A percentile compares a stretch with the other conserved stretches of the same genome.
Evolutionary conservation across 345 rosid species (phyloP).

Genomic region (Carallia brachiata): DNA sequence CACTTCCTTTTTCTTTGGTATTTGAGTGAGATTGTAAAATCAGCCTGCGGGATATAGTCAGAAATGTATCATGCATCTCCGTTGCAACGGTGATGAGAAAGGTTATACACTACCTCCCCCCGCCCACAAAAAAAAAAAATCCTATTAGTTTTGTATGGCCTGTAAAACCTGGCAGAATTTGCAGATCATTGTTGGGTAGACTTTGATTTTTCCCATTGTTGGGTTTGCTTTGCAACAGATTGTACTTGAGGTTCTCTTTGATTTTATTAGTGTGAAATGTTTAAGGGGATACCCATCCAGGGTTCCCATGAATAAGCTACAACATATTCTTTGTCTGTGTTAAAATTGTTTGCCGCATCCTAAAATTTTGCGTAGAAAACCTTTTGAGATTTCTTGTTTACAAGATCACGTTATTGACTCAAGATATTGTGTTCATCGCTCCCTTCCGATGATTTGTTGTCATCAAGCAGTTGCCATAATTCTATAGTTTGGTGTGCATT

Average conservation of each 20-base stretch:
- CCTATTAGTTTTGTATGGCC: slow-evolving; percentile 26
- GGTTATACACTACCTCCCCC: slow-evolving; percentile 21
- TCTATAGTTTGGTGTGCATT: too few species aligned
- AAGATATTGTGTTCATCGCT: too few species aligned
- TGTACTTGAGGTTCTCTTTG: slow-evolving; percentile 46
- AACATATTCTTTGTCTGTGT: slow-evolving; percentile 29
- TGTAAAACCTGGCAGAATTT: slow-evolving; percentile 34
- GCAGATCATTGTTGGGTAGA: slow-evolving; percentile 43
- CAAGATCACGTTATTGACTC: too few species aligned
- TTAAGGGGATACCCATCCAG: slow-evolving; percentile 40
- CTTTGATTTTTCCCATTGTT: slow-evolving; percentile 31
- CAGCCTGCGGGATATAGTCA: slow-evolving; percentile 59
- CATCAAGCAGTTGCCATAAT: too few species aligned
- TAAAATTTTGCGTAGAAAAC: slow-evolving; percentile 21
- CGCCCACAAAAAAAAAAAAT: slow-evolving; percentile 4
- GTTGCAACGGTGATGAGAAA: slow-evolving; percentile 63
- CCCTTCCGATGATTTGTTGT: too few species aligned
- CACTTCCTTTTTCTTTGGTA: slow-evolving; percentile 29
- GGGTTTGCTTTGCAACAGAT: slow-evolving; percentile 40
- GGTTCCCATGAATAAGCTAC: slow-evolving; percentile 43
- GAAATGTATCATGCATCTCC: slow-evolving; percentile 70
- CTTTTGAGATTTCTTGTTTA: too few species aligned
- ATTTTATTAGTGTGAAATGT: slow-evolving; percentile 48
- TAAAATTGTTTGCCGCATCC: slow-evolving; percentile 22
- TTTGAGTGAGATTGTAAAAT: slow-evolving; percentile 73